Evolutionary conservation across 257 asterid species (phyloP).

Genomic region (Lycium barbarum): DNA sequence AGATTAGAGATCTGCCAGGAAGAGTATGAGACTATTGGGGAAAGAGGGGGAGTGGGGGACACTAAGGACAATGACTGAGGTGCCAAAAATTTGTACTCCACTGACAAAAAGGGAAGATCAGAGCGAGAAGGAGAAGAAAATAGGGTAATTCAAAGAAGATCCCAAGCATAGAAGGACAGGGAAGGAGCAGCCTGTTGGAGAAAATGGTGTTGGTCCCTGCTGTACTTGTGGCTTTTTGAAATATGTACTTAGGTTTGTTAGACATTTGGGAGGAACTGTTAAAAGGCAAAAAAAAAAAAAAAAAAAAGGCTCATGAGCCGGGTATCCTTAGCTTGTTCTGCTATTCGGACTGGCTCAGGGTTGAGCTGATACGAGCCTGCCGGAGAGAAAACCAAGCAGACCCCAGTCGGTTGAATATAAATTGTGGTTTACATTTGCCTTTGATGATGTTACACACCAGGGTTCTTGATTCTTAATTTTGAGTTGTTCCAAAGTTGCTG

Average conservation of each 20-base stretch:
- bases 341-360: neutral
- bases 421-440: neutral
- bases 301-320: neutral
- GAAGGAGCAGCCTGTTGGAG: neutral
- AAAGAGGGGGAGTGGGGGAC: neutral
- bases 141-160: neutral
- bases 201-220: neutral
- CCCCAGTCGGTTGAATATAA: neutral
- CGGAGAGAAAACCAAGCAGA: neutral
- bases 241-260: neutral
- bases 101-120: neutral
- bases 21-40: neutral
- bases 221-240: neutral
- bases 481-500: neutral
- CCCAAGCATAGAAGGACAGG: neutral
- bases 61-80: neutral
- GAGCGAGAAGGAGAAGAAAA: neutral
- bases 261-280: neutral
- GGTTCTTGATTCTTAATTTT: neutral
- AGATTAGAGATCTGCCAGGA: neutral
- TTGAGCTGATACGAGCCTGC: neutral
- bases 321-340: neutral
- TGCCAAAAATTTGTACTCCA: neutral
- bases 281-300: neutral
- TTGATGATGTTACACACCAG: neutral